Conservation (phyloP, 2,329 filamentous ascomycete genomes). For the Aurifilum marmelostoma region DNA sequence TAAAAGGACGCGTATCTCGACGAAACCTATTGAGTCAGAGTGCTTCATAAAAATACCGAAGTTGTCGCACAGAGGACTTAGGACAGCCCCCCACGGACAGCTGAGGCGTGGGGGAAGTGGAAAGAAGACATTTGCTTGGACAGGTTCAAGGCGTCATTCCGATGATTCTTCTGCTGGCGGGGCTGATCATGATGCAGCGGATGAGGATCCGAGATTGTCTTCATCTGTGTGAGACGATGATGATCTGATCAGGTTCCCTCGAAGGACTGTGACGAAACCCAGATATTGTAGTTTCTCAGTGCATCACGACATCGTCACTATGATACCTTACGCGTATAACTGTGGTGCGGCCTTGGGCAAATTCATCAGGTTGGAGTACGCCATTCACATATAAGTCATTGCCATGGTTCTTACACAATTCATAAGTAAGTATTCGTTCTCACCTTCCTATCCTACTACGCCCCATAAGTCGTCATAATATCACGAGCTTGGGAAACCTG, state of each 20-base stretch:
- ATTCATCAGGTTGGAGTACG: not conserved
- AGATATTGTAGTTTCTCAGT: not conserved
- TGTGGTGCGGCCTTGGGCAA: not conserved
- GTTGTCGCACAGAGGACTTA: not conserved
- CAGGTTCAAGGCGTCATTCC: not conserved
- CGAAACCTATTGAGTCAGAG: not conserved
- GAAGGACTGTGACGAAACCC: not conserved
- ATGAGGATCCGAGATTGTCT: not conserved
- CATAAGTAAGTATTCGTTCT: not conserved
- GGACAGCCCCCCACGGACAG: not conserved
- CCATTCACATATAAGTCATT: not conserved
- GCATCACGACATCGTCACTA: not conserved
- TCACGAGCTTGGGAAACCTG: not conserved
- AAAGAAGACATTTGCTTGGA: not conserved
- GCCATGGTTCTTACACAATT: not conserved
- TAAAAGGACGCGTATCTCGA: not conserved
- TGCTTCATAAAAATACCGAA: not conserved
- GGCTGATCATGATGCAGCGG: not conserved
- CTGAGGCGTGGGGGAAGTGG: not conserved
- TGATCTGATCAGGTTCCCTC: not conserved
- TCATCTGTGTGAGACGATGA: not conserved
- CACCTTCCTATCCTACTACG: not conserved
- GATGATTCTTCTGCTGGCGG: not conserved
- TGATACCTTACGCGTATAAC: not conserved
- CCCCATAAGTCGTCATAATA: not conserved